Evolutionary conservation across 805 yeast genomes (phyloP), one percentile per base, ranked within the genome.

Genomic region (Hanseniaspora osmophila): DNA sequence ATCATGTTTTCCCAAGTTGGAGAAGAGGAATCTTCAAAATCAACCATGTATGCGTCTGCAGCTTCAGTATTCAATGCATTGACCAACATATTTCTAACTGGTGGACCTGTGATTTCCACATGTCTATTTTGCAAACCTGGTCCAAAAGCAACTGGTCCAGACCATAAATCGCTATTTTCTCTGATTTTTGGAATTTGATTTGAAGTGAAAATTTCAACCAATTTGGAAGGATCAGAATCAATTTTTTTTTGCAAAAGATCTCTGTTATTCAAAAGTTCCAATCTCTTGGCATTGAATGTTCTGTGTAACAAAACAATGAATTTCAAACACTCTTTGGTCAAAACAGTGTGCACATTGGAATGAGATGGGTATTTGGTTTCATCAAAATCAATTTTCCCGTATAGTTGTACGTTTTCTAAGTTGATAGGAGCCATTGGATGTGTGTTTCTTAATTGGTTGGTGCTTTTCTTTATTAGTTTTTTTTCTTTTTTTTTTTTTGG

Each of bases 101-200:
- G 83, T 17, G 94, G 94, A 43, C 94, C 94, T 19, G 94, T 83
- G 62, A 83, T 83, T 63, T 83, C 92, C 40, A 77, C 78, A 59
- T 86, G 74, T 66, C 94, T 74, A 60, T 80, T 82, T 48, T 74
- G 73, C 54, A 83, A 66, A 43, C 87, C 86, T 37, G 79, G 80
- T 37, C 84, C 87, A 44, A 78, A 69, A 22, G 40, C 40, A 35
- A 81, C 70, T 17, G 80, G 77, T 52, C 92, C 88, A 52, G 72
- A 75, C 92, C 92, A 83, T 12, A 46, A 46, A 35, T 75, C 74
- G 22, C 80, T 73, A 55, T 83, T 84, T 40, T 77, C 71, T 65
- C 92, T 73, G 55, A 83, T 79, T 10, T 43, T 35, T 13, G 44
- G 59, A 68, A 64, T 46, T 65, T 70, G n/a, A 88, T 82, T 59